These are phyloP conservation scores for Gastroboletus turbinatus DNA, from an alignment of 1,284 basidiomycete species.

Conservation along the genomic window DNA sequence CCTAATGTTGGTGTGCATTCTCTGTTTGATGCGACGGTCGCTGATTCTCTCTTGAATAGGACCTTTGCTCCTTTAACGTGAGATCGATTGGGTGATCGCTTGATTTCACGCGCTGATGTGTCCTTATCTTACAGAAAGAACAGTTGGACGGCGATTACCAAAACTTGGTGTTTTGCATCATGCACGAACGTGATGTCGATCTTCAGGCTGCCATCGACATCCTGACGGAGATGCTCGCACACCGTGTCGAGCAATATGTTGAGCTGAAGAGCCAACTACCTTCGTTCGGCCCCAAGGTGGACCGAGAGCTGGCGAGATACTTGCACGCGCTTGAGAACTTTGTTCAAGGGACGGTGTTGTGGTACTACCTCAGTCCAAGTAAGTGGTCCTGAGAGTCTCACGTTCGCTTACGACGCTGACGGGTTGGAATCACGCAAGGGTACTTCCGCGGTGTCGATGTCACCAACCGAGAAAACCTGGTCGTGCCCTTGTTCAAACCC, in stretches of 20 bases:
- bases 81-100: conserved; percentile 15
- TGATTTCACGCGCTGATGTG: conserved; percentile 4
- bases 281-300: conserved; percentile 43
- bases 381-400: conserved; percentile 9
- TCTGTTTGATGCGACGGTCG: neutral
- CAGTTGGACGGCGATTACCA: conserved; percentile 51
- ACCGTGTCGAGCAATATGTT: conserved; percentile 43
- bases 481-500: conserved; percentile 31
- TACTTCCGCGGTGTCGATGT: conserved; percentile 37
- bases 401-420: conserved; percentile 14
- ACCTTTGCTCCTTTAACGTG: conserved; percentile 50
- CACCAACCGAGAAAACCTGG: conserved; percentile 28
- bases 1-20: conserved; percentile 41
- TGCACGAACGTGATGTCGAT: conserved; percentile 43
- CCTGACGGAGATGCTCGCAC: conserved; percentile 43
- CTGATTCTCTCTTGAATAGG: conserved; percentile 30
- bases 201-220: conserved; percentile 45
- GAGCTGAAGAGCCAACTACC: conserved; percentile 39
- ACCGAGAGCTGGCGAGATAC: conserved; percentile 40
- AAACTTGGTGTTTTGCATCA: conserved; percentile 49
- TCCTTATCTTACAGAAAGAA: conserved; percentile 40
- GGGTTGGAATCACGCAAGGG: conserved; percentile 12
- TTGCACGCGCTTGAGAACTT: conserved; percentile 45
- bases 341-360: conserved; percentile 48
- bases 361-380: conserved; percentile 47